Percentiles rank a stretch among this genome's conserved stretches.
These are phyloP conservation scores for Myotisia sp. DNA, from an alignment of 2,329 filamentous ascomycete species.

Conservation along the genomic window DNA sequence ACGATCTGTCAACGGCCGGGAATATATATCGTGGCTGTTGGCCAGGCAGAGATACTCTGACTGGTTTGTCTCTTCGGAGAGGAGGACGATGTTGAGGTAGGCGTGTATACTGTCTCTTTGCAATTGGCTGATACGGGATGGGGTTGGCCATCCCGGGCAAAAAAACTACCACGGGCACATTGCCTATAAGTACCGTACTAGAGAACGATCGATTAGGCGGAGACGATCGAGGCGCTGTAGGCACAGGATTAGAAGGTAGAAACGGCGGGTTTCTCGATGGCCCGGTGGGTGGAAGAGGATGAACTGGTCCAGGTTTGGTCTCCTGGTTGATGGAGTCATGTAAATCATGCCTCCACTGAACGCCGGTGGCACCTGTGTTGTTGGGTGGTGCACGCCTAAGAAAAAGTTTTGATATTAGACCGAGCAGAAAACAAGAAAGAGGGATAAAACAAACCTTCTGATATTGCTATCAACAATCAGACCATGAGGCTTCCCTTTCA, in stretches of 20 bases:
- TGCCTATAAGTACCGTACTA: conserved; percentile 68
- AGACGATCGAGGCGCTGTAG: conserved; percentile 40
- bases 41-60: conserved; percentile 77
- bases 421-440: conserved; percentile 14
- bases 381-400: background rate
- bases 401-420: background rate
- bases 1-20: conserved; percentile 76
- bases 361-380: conserved; percentile 45
- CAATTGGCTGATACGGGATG: conserved; percentile 57
- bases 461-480: conserved; percentile 31
- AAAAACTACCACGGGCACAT: conserved; percentile 68
- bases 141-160: conserved; percentile 62
- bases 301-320: conserved; percentile 23
- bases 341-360: conserved; percentile 86
- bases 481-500: conserved; percentile 44
- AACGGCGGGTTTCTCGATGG: conserved; percentile 17
- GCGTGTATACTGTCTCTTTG: conserved; percentile 81
- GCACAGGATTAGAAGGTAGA: conserved; percentile 23
- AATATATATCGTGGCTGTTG: conserved; percentile 76
- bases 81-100: conserved; percentile 90
- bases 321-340: conserved; percentile 50
- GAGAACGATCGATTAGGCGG: conserved; percentile 67
- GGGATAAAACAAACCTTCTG: conserved; percentile 26
- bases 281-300: conserved; percentile 13
- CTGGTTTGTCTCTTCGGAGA: conserved; percentile 86